Evolutionary conservation across 495 filamentous ascomycete genomes (phyloP).

Genomic region (Elasticomyces elasticus): DNA sequence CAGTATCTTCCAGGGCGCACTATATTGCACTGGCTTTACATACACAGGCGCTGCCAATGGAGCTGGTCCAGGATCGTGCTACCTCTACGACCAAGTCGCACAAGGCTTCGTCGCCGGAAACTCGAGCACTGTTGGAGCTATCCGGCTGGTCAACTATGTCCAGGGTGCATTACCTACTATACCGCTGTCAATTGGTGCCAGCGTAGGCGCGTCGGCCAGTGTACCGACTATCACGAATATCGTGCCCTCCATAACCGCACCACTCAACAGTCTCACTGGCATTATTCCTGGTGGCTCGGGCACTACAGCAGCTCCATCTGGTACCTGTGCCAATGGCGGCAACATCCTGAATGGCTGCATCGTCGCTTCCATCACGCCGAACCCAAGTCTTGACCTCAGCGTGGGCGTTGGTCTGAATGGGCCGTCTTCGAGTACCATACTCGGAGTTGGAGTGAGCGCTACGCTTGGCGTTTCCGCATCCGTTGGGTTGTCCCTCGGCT

Average conservation of each 20-base stretch:
- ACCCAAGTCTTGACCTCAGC: not conserved
- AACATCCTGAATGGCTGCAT: slow-evolving; percentile 3
- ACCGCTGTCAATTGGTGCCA: not conserved
- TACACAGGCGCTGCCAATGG: not conserved
- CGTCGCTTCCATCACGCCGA: not conserved
- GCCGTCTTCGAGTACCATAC: not conserved
- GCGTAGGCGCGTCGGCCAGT: not conserved
- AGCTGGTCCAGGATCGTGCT: not conserved
- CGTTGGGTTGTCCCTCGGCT: not conserved
- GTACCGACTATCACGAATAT: not conserved
- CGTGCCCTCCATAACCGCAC: not conserved
- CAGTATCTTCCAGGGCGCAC: not conserved
- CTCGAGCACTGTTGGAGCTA: slow-evolving; percentile 1
- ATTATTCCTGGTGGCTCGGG: not conserved
- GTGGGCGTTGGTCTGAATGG: not conserved
- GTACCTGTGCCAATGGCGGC: slow-evolving; percentile 1
- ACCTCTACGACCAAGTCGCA: slow-evolving; percentile 4
- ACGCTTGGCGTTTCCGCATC: not conserved
- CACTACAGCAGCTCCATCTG: not conserved
- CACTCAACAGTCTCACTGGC: not conserved
- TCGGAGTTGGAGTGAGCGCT: not conserved
- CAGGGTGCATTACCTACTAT: not conserved
- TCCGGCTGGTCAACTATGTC: slow-evolving; percentile 5
- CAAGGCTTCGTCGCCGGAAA: not conserved
- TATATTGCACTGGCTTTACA: slow-evolving; percentile 3